phyloP scores from a whole-genome alignment of 2,329 filamentous ascomycete species.

The Penicillium hordei region DNA sequence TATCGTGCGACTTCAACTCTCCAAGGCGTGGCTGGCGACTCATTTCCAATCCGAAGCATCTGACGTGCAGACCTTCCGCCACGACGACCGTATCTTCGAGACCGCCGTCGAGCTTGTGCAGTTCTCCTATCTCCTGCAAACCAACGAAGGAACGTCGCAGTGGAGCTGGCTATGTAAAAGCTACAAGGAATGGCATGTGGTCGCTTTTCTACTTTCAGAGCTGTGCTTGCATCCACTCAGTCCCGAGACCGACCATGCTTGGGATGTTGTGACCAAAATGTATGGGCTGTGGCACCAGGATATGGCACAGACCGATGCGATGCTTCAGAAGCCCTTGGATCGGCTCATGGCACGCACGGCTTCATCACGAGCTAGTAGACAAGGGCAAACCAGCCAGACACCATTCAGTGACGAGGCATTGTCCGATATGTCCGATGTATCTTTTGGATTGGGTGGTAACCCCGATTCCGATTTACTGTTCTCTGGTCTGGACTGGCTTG shows the following conservation, averaged over 20 bases:
- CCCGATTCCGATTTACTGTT: not conserved
- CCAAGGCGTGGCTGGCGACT: slow-evolving; percentile 61
- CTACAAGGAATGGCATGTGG: slow-evolving; percentile 58
- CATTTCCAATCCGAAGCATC: slow-evolving; percentile 12
- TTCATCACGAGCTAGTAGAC: not conserved
- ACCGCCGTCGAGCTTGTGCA: slow-evolving; percentile 67
- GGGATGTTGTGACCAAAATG: slow-evolving; percentile 26
- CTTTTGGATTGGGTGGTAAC: not conserved
- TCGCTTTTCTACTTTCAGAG: slow-evolving; percentile 56
- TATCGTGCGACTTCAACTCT: slow-evolving; percentile 64
- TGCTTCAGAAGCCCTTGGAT: slow-evolving; percentile 17
- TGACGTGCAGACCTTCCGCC: not conserved
- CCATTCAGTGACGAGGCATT: not conserved
- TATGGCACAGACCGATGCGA: slow-evolving; percentile 2
- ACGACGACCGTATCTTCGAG: slow-evolving; percentile 60
- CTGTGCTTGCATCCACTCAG: slow-evolving; percentile 41
- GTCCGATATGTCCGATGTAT: not conserved
- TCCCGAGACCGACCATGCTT: slow-evolving; percentile 23
- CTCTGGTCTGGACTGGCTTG: not conserved
- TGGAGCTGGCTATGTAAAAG: slow-evolving; percentile 60
- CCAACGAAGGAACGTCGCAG: slow-evolving; percentile 53
- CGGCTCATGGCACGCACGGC: slow-evolving; percentile 20
- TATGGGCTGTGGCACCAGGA: slow-evolving; percentile 20
- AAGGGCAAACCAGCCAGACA: not conserved
- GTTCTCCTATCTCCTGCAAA: slow-evolving; percentile 60